Conservation (phyloP, 208 protist species). For the Wallacemonas sp. region DNA sequence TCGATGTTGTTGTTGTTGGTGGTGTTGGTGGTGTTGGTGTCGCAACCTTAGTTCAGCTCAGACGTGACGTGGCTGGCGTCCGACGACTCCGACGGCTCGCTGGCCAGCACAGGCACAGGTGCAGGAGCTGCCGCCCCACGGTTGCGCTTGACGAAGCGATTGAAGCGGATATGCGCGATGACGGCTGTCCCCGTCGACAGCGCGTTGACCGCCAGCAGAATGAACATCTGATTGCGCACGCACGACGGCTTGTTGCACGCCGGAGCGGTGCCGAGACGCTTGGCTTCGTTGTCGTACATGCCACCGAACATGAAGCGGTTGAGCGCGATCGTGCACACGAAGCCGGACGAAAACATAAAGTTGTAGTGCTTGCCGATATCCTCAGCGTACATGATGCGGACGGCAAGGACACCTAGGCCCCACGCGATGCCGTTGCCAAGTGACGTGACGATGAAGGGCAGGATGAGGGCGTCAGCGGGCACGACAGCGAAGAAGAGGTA, state of each 20-base stretch:
- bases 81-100: too few species aligned
- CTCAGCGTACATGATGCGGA: conserved; percentile 68
- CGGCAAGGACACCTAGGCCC: conserved; percentile 48
- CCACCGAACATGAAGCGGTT: conserved; percentile 85
- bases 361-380: conserved; percentile 89
- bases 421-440: conserved; percentile 68
- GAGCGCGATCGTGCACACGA: conserved; percentile 66
- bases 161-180: conserved; percentile 57
- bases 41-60: too few species aligned
- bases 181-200: conserved; percentile 31
- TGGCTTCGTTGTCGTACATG: conserved; percentile 65
- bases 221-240: conserved; percentile 65
- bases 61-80: too few species aligned
- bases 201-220: conserved; percentile 73
- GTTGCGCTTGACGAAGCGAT: conserved; percentile 45
- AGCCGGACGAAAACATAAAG: conserved; percentile 67
- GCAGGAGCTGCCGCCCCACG: too few species aligned
- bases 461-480: conserved; percentile 41
- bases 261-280: conserved; percentile 24
- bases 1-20: too few species aligned
- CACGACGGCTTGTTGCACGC: conserved; percentile 49
- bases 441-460: conserved; percentile 63
- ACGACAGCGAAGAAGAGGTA: conserved; percentile 67
- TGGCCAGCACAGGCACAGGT: too few species aligned
- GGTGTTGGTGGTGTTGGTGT: too few species aligned